Conservation (phyloP, 768 basidiomycete genomes). For the Collybia sordida region DNA sequence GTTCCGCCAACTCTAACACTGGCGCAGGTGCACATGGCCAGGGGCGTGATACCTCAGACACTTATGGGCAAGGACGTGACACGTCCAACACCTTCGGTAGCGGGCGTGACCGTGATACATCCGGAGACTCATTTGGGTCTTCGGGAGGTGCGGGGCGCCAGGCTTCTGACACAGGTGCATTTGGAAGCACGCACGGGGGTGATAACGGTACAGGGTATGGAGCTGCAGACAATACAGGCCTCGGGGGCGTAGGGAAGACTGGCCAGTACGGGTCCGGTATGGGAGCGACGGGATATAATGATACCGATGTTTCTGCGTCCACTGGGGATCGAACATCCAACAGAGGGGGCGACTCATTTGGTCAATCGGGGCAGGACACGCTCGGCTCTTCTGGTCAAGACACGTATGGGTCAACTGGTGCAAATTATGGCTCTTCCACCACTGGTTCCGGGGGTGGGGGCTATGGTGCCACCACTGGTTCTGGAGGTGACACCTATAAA, state of each 20-base stretch:
- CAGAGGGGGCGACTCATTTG: too few relatives aligned
- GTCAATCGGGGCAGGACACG: too few relatives aligned
- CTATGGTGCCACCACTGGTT: conserved; percentile 7
- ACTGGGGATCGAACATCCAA: too few relatives aligned
- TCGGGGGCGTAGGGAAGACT: too few relatives aligned
- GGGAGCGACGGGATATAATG: too few relatives aligned
- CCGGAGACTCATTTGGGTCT: neutral
- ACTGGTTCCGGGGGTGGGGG: neutral
- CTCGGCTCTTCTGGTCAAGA: too few relatives aligned
- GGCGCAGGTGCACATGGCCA: neutral
- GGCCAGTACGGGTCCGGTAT: too few relatives aligned
- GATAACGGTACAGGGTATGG: too few relatives aligned
- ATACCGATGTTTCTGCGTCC: too few relatives aligned
- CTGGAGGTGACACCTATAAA: conserved; percentile 11
- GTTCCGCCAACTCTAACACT: neutral
- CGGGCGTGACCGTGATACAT: neutral
- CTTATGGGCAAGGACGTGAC: neutral
- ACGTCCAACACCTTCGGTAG: neutral
- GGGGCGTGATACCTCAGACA: neutral
- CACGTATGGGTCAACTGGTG: neutral
- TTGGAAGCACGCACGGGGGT: neutral
- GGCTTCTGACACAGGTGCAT: neutral
- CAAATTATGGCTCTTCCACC: neutral
- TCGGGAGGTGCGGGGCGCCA: neutral
- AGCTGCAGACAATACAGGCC: too few relatives aligned